Conservation (phyloP, 331 rosid species). For the Acacia pycnantha region DNA sequence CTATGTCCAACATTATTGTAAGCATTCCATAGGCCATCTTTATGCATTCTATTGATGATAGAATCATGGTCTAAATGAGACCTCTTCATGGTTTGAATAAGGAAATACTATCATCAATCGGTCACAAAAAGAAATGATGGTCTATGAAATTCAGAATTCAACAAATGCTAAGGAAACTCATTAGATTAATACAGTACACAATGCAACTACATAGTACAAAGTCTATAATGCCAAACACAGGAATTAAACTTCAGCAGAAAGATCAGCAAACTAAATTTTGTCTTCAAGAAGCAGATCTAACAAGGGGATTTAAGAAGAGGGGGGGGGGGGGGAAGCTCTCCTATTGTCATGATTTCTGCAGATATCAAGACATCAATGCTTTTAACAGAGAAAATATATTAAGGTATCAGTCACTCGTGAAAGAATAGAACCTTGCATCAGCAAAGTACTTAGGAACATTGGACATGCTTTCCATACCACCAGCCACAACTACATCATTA, state of each 20-base stretch:
- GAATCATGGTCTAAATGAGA: constrained; percentile 85
- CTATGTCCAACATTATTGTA: constrained; percentile 84
- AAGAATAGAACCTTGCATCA: constrained; percentile 61
- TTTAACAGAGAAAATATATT: not conserved
- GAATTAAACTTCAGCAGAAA: not conserved
- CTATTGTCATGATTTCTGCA: constrained; percentile 1
- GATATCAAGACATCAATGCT: constrained; percentile 19
- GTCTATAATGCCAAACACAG: not conserved
- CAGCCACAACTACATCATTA: constrained; percentile 78
- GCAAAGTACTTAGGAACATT: constrained; percentile 85
- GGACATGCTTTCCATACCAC: constrained; percentile 99
- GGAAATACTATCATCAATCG: constrained; percentile 4
- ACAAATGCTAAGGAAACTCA: constrained; percentile 24
- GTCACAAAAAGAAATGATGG: constrained; percentile 15
- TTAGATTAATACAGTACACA: not conserved
- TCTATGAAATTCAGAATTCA: constrained; percentile 11
- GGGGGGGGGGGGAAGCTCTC: not conserved
- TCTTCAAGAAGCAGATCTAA: not conserved
- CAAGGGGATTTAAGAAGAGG: not conserved
- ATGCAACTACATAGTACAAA: constrained; percentile 6
- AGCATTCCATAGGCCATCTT: constrained; percentile 91
- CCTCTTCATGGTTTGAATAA: constrained; percentile 58
- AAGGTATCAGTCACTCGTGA: constrained; percentile 1
- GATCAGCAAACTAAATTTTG: not conserved
- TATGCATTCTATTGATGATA: constrained; percentile 81